Base-by-base conservation (phyloP, 2,329 filamentous ascomycete species). In the Gliomastix tumulicola region DNA sequence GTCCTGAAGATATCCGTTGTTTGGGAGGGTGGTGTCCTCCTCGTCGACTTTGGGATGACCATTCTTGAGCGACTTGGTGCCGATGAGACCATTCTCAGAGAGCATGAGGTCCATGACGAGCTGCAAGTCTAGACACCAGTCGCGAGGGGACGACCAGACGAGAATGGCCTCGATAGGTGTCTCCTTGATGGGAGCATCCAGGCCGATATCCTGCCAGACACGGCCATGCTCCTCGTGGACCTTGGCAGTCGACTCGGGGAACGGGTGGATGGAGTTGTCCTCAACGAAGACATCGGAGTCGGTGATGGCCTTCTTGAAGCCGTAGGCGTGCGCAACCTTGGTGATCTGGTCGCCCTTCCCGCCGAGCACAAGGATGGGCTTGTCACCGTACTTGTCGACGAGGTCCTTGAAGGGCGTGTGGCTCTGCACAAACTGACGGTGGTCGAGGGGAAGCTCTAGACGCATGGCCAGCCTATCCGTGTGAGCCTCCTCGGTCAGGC, bases 351-450 rank as follows among this genome's bases (percentile, higher is more conserved):
- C 36, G 5, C 48, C 50, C 5, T 69, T 62, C 4, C 74, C 75
- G 8, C 75, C 75, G 7, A 74, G 60, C 1, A 71, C 69, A 15
- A 79, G 52, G 19, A 79, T 59, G 28, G 63, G 66, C 46, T 71
- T 68, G 34, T 73, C 66, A 16, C 70, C 63, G 34, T 76, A 66
- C 16, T 46, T 21, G 0, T 43, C 39, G 3, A 76, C 69, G 36
- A 83, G 59, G 37, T 76, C 69, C 21, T 69, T 70, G 49, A 84
- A 86, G 0, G 83, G 84, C 0, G 82, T 85, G 55, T 88, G 84
- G 27, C 76, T 82, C 51, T 87, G 83, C 5, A 88, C 67, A 17
- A 50, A 37, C 35, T 59, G 55, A n/a, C 40, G 34, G 7, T 44
- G 30, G 18, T 47, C 38, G 7, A 73, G 67, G 23, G 74, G 64